These are phyloP conservation scores for Hortaea werneckii DNA, from an alignment of 2,329 filamentous ascomycete species.

Conservation along the genomic window DNA sequence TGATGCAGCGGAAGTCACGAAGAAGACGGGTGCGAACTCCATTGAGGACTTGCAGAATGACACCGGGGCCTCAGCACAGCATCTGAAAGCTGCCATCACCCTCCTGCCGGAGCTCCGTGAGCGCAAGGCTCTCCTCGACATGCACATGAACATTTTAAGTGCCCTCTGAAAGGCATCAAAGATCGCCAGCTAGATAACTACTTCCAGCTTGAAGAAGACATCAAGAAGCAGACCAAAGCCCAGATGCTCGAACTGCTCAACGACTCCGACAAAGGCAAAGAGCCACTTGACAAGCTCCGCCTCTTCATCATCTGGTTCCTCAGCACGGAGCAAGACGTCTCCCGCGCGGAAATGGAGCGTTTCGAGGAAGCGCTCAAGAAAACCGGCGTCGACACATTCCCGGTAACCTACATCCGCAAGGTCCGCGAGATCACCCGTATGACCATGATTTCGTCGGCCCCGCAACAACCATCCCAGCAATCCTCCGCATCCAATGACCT, in stretches of 20 bases:
- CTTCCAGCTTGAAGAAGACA: slow-evolving; percentile 88
- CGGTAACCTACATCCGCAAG: slow-evolving; percentile 76
- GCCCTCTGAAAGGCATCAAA: slow-evolving; percentile 73
- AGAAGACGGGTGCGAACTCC: slow-evolving; percentile 84
- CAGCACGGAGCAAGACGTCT: slow-evolving; percentile 83
- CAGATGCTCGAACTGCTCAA: slow-evolving; percentile 83
- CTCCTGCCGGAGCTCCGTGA: slow-evolving; percentile 84
- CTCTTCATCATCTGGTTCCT: slow-evolving; percentile 96
- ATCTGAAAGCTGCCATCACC: slow-evolving; percentile 92
- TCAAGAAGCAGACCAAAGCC: slow-evolving; percentile 80
- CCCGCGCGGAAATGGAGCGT: slow-evolving; percentile 67
- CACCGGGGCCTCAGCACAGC: slow-evolving; percentile 77
- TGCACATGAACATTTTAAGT: slow-evolving; percentile 98
- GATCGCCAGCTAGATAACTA: slow-evolving; percentile 91
- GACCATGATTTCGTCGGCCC: slow-evolving; percentile 90
- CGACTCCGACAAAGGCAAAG: slow-evolving; percentile 68
- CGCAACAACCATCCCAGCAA: slow-evolving; percentile 49
- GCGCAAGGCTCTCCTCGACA: slow-evolving; percentile 84
- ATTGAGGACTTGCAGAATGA: slow-evolving; percentile 90
- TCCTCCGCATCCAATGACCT: slow-evolving; percentile 59
- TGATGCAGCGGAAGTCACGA: slow-evolving; percentile 86
- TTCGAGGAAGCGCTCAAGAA: slow-evolving; percentile 76
- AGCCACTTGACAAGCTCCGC: slow-evolving; percentile 80
- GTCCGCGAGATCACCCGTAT: slow-evolving; percentile 92
- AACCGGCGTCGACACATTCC: slow-evolving; percentile 64